Percentiles rank a stretch among this genome's conserved stretches.
phyloP scores from a whole-genome alignment of 176 grass and related monocot species.

The Hyparrhenia diplandra region DNA sequence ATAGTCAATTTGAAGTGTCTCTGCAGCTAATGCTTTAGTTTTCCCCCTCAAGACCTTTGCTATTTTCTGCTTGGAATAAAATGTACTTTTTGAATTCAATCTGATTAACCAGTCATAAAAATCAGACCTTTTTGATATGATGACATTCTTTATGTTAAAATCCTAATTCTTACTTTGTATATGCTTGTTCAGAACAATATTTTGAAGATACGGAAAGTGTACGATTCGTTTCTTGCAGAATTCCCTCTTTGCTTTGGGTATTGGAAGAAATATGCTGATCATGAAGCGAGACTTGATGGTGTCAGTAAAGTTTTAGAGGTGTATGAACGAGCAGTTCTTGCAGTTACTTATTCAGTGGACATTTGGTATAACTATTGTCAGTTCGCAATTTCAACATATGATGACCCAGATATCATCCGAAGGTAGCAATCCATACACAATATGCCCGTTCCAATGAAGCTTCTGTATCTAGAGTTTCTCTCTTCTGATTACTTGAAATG shows the following conservation, averaged over 20 bases:
- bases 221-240: conserved; percentile 84
- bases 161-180: background rate
- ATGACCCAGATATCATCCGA: conserved; percentile 86
- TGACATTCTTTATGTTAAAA: conserved; percentile 23
- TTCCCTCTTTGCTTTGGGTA: conserved; percentile 98
- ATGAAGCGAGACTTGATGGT: conserved; percentile 73
- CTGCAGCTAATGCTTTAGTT: background rate
- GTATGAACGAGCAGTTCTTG: conserved; percentile 91
- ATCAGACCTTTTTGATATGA: background rate
- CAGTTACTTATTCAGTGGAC: conserved; percentile 98
- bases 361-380: conserved; percentile 94
- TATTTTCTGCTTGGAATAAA: background rate
- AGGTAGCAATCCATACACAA: conserved; percentile 45
- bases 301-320: conserved; percentile 80
- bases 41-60: background rate
- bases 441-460: background rate
- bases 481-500: conserved; percentile 26
- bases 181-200: conserved; percentile 56
- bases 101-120: background rate
- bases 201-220: conserved; percentile 83
- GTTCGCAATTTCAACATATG: conserved; percentile 89
- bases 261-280: conserved; percentile 99
- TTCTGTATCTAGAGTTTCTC: background rate
- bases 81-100: background rate
- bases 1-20: background rate